A percentile compares a stretch with the other conserved stretches of the same genome.
phyloP scores from a whole-genome alignment of 1,284 basidiomycete genomes.

The Paramarasmius palmivorus region DNA sequence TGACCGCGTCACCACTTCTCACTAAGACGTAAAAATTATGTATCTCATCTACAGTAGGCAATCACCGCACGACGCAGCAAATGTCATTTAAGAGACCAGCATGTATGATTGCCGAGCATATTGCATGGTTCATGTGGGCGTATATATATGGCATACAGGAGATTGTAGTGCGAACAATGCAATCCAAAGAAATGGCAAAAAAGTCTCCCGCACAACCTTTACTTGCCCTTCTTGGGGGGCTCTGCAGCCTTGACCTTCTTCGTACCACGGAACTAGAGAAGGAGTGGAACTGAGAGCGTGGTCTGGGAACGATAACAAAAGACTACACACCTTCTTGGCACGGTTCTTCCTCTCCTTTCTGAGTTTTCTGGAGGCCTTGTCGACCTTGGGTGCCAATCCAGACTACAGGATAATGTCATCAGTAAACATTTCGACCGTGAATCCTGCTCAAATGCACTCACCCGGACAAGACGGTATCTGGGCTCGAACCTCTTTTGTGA shows the following conservation, averaged over 20 bases:
- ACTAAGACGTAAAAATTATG: no score
- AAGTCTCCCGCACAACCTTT: conserved; percentile 35
- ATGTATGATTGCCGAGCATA: neutral
- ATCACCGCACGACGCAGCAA: no score
- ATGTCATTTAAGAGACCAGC: no score
- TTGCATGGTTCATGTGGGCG: conserved; percentile 3
- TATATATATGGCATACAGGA: neutral
- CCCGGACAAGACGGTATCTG: conserved; percentile 92
- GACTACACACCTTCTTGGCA: conserved; percentile 84
- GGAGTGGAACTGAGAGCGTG: conserved; percentile 13
- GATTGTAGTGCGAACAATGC: conserved; percentile 11
- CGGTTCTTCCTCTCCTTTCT: conserved; percentile 99
- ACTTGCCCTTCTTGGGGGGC: conserved; percentile 85
- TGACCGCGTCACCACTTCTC: no score
- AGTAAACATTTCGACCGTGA: conserved; percentile 7
- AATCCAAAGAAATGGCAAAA: conserved; percentile 34
- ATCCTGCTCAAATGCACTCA: conserved; percentile 48
- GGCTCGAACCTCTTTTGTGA: conserved; percentile 98
- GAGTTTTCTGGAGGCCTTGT: conserved; percentile 94
- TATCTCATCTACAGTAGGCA: no score
- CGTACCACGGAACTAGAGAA: conserved; percentile 78
- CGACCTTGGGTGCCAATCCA: conserved; percentile 83
- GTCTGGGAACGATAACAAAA: neutral
- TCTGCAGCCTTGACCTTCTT: conserved; percentile 94
- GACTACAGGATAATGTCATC: conserved; percentile 49